Evolutionary conservation across 495 filamentous ascomycete species (phyloP).

Genomic region (Neurospora sp.): DNA sequence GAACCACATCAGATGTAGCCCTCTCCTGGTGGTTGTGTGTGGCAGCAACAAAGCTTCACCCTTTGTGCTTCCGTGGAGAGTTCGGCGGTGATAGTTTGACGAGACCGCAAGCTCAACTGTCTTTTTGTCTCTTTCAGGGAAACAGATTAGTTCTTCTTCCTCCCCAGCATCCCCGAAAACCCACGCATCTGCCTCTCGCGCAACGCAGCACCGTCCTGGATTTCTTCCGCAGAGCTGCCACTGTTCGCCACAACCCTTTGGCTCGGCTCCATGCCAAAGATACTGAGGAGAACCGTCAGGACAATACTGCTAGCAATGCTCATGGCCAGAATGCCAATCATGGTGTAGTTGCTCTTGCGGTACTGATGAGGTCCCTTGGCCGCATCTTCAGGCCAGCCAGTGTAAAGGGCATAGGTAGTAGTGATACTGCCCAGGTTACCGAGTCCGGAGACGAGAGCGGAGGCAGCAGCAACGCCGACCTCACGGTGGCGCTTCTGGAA

Average conservation of each 20-base stretch:
- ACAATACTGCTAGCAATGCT: slow-evolving; percentile 61
- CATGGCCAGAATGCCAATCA: slow-evolving; percentile 73
- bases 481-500: slow-evolving; percentile 86
- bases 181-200: slow-evolving; percentile 61
- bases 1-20: background rate
- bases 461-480: slow-evolving; percentile 83
- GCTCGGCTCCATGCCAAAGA: slow-evolving; percentile 47
- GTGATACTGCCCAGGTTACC: slow-evolving; percentile 78
- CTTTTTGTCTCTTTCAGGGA: slow-evolving; percentile 2
- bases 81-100: background rate
- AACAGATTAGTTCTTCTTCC: slow-evolving; percentile 4
- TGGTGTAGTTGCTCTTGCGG: slow-evolving; percentile 72
- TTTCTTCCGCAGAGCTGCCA: slow-evolving; percentile 35
- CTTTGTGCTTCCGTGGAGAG: slow-evolving; percentile 15
- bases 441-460: slow-evolving; percentile 73
- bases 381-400: slow-evolving; percentile 70
- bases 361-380: slow-evolving; percentile 58
- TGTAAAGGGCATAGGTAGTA: slow-evolving; percentile 83
- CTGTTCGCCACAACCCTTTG: slow-evolving; percentile 26
- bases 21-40: background rate
- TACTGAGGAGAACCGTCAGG: slow-evolving; percentile 56
- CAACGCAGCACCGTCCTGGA: slow-evolving; percentile 60
- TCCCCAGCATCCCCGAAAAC: slow-evolving; percentile 49
- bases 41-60: slow-evolving; percentile 4
- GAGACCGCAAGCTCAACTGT: slow-evolving; percentile 5